Evolutionary conservation across 257 asterid species (phyloP).

Genomic region (Avicennia marina): DNA sequence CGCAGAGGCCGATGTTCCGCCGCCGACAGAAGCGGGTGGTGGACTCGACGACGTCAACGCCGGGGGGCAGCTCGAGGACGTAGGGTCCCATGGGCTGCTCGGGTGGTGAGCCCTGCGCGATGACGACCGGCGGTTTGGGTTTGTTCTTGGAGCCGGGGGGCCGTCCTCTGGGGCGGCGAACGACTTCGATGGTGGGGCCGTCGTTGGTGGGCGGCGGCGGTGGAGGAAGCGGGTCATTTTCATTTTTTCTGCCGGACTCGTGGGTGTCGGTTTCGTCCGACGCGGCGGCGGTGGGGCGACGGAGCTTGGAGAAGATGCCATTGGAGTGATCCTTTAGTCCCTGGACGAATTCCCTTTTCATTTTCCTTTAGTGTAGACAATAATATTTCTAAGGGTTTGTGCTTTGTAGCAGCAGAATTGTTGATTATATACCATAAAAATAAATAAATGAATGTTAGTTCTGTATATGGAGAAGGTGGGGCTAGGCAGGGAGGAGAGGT

Average conservation of each 20-base stretch:
- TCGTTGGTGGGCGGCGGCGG: constrained; percentile 23
- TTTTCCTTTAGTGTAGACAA: too few species aligned
- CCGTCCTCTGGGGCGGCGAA: constrained; percentile 81
- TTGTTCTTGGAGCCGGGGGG: constrained; percentile 75
- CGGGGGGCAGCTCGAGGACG: constrained; percentile 56
- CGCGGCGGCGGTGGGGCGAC: not conserved
- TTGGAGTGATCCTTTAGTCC: too few species aligned
- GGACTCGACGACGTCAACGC: constrained; percentile 47
- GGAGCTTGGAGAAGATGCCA: not conserved
- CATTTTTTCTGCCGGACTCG: not conserved
- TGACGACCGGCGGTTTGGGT: constrained; percentile 57
- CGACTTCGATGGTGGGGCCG: constrained; percentile 66
- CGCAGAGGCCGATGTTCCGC: constrained; percentile 44
- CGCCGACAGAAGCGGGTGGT: constrained; percentile 40
- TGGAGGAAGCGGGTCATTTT: not conserved
- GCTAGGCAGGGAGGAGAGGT: too few species aligned
- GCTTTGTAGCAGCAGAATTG: too few species aligned
- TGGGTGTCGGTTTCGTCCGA: not conserved
- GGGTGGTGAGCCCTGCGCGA: constrained; percentile 30
- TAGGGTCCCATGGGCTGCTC: constrained; percentile 66
- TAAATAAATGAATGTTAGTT: too few species aligned
- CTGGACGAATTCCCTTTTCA: too few species aligned
- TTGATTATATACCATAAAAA: too few species aligned
- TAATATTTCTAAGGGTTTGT: too few species aligned
- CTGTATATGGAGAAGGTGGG: too few species aligned